Evolutionary conservation across 257 asterid genomes (phyloP).

Genomic region (Avicennia marina): DNA sequence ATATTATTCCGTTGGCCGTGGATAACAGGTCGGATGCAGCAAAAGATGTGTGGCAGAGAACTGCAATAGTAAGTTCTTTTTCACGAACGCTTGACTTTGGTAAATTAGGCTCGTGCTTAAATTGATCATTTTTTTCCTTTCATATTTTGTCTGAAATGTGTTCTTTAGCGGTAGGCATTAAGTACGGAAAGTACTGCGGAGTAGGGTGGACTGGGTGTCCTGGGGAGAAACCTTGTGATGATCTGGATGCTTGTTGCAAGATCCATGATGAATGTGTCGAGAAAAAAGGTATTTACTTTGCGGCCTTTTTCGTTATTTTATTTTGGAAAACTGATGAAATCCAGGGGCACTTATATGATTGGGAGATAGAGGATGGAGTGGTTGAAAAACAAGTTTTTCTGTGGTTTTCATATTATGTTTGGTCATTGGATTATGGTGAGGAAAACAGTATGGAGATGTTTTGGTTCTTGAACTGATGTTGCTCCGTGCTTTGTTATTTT

Average conservation of each 20-base stretch:
- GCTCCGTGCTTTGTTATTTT: too few relatives aligned
- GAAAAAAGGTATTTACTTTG: slow-evolving; percentile 46
- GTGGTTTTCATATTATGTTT: not conserved
- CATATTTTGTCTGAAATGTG: slow-evolving; percentile 12
- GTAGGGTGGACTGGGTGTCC: slow-evolving; percentile 93
- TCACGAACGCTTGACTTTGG: not conserved
- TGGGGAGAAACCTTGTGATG: slow-evolving; percentile 95
- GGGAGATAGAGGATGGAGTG: not conserved
- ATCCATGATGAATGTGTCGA: slow-evolving; percentile 84
- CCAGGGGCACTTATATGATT: not conserved
- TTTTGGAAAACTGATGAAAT: not conserved
- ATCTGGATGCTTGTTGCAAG: slow-evolving; percentile 86
- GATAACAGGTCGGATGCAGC: slow-evolving; percentile 56
- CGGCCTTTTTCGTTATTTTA: slow-evolving; percentile 1
- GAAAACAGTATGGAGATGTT: not conserved
- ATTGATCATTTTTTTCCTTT: not conserved
- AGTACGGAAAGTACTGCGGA: slow-evolving; percentile 91
- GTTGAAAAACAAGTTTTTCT: too few relatives aligned
- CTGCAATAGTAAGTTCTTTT: slow-evolving; percentile 47
- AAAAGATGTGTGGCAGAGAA: slow-evolving; percentile 63
- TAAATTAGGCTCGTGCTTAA: not conserved
- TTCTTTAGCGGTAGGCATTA: slow-evolving; percentile 61
- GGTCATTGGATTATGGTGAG: not conserved
- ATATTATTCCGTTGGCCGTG: slow-evolving; percentile 6
- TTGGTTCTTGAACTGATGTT: too few relatives aligned